Evolutionary conservation across 2,329 filamentous ascomycete genomes (phyloP), one percentile per base, ranked within the genome.

Genomic region (Magnaporthales sp.): DNA sequence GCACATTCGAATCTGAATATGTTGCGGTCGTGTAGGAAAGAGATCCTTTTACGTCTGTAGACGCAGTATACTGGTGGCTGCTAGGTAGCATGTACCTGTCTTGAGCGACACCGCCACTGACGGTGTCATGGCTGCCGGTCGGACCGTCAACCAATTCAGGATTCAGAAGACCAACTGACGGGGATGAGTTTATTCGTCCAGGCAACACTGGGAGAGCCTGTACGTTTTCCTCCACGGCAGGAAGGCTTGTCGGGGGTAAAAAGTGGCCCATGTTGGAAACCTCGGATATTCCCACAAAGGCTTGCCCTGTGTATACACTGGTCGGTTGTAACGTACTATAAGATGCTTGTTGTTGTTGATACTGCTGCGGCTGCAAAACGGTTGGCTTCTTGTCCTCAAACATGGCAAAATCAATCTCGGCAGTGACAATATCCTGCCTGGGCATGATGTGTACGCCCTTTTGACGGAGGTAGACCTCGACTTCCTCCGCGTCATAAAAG

Each of bases 401-500:
- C 2, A 27, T 13, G 13, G 65, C 22, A 9, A 79, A 70, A 62
- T 84, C 80, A 26, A 90, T 76, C 63, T 89, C 82, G 9, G 84
- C 83, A 63, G 84, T 83, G 1, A 90, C 80, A 66, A 84, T 87
- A 22, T 90, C 87, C 10, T 84, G 80, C 10, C 81, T 79, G 0
- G 84, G 82, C 10, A 89, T 84, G 65, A 93, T 86, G 62, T 80
- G 74, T 31, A 92, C 84, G 5, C 88, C 88, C 31, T 84, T 83
- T 64, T 84, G 81, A 56, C 83, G 83, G 2, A 96, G 78, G 73
- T 93, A 95, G 13, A 85, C 81, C 75, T 95, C 90, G 0, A 93
- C 88, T 74, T 95, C 92, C 68, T 91, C 84, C 0, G 87, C 79
- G 72, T 95, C 91, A 70, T 90, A 91, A 80, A 91, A 95, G 64